A percentile compares a stretch with the other conserved stretches of the same genome.
Conservation (phyloP, 2,329 filamentous ascomycete species). For the Huntiella decipiens region DNA sequence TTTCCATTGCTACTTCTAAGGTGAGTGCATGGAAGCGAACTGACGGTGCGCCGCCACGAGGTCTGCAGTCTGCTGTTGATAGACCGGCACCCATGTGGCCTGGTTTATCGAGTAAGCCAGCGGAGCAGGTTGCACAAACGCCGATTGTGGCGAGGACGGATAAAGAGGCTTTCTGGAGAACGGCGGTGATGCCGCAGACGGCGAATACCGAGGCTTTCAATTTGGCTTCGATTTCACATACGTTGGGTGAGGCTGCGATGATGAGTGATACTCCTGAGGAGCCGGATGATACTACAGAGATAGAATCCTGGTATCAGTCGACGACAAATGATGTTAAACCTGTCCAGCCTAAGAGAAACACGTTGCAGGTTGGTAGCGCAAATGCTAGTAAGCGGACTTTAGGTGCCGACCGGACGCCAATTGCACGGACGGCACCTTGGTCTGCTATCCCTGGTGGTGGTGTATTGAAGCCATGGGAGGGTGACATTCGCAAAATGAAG, state of each 20-base stretch:
- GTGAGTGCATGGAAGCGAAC: slow-evolving; percentile 9
- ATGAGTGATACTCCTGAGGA: slow-evolving; percentile 5
- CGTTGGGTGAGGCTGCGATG: slow-evolving; percentile 8
- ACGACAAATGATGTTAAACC: background rate
- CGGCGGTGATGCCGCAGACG: slow-evolving; percentile 9
- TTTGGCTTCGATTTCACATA: slow-evolving; percentile 9
- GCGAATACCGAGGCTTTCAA: slow-evolving; percentile 11
- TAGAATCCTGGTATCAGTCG: slow-evolving; percentile 9
- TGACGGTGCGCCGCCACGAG: background rate
- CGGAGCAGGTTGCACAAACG: background rate
- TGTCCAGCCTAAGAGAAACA: background rate
- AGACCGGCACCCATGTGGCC: slow-evolving; percentile 7
- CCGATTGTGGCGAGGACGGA: slow-evolving; percentile 1
- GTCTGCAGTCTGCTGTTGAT: slow-evolving; percentile 7
- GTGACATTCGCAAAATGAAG: background rate
- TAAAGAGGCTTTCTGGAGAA: slow-evolving; percentile 9
- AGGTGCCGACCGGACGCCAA: background rate
- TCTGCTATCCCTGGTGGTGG: background rate
- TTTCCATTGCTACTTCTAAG: slow-evolving; percentile 5
- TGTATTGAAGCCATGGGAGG: background rate
- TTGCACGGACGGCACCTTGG: background rate
- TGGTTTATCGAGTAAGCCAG: background rate
- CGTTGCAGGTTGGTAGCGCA: background rate
- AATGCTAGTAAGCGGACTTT: background rate
- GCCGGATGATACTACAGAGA: background rate